A percentile compares a stretch with the other conserved stretches of the same genome.
Conservation (phyloP, 768 basidiomycete genomes). For the Amanita muscaria region DNA sequence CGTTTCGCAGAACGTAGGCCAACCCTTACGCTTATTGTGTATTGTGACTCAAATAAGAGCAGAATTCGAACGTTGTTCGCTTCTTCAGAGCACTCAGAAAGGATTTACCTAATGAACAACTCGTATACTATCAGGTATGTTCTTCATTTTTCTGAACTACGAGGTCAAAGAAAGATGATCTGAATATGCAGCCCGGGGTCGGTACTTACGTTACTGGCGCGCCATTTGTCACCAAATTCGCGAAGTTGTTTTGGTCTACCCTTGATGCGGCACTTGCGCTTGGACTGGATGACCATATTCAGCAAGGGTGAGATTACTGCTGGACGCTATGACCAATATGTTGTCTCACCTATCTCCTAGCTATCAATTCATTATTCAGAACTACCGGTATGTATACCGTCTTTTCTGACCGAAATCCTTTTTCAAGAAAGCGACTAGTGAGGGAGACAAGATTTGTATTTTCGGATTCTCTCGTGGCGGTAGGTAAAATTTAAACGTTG, state of each 20-base stretch:
- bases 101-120: conserved; percentile 11
- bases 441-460: conserved; percentile 22
- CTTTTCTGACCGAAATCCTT: too few species aligned
- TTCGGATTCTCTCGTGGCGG: conserved; percentile 24
- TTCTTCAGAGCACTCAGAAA: conserved; percentile 15
- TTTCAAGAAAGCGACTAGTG: too few species aligned
- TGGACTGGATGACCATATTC: conserved; percentile 21
- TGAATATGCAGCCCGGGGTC: conserved; percentile 17
- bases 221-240: conserved; percentile 15
- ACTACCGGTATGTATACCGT: conserved; percentile 18
- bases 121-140: conserved; percentile 18
- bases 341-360: conserved; percentile 5
- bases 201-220: conserved; percentile 18
- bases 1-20: background rate
- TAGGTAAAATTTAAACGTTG: conserved; percentile 3
- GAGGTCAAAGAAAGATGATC: too few species aligned
- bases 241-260: conserved; percentile 12
- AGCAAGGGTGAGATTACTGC: conserved; percentile 22
- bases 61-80: conserved; percentile 17
- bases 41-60: background rate
- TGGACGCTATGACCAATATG: background rate
- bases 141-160: too few species aligned
- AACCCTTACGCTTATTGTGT: background rate
- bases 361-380: conserved; percentile 18
- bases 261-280: conserved; percentile 18